phyloP scores from a whole-genome alignment of 306 rosid species.

The Canavalia ensiformis region DNA sequence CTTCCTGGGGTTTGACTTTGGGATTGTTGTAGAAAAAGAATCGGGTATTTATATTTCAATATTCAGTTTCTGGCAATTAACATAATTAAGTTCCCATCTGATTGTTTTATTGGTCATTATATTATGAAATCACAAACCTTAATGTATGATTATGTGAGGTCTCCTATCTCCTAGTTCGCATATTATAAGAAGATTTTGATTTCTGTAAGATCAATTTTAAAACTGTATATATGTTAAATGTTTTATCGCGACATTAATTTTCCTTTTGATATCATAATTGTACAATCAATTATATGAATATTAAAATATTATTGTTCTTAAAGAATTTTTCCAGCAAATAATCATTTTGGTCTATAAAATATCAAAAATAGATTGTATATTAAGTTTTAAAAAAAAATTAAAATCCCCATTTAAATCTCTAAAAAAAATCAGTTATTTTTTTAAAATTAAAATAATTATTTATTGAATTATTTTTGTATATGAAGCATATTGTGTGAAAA shows the following conservation, averaged over 20 bases:
- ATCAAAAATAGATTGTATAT: no score
- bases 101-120: slow-evolving; percentile 4
- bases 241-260: slow-evolving; percentile 27
- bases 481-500: not conserved
- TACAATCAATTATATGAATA: not conserved
- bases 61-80: not conserved
- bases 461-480: not conserved
- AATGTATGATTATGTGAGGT: slow-evolving; percentile 16
- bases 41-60: slow-evolving; percentile 32
- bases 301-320: not conserved
- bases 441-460: no score
- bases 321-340: not conserved
- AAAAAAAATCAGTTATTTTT: no score
- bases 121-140: slow-evolving; percentile 33
- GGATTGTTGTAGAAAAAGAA: slow-evolving; percentile 6
- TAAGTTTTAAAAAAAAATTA: no score
- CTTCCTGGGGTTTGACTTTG: not conserved
- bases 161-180: slow-evolving; percentile 34
- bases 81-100: not conserved
- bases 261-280: not conserved
- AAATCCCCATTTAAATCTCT: no score
- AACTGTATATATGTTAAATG: not conserved
- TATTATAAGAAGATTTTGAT: slow-evolving; percentile 39
- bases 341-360: no score
- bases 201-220: slow-evolving; percentile 25